These are phyloP conservation scores for Globisporangium cylindrosporum DNA, from an alignment of 352 stramenopile genomes.

Conservation along the genomic window DNA sequence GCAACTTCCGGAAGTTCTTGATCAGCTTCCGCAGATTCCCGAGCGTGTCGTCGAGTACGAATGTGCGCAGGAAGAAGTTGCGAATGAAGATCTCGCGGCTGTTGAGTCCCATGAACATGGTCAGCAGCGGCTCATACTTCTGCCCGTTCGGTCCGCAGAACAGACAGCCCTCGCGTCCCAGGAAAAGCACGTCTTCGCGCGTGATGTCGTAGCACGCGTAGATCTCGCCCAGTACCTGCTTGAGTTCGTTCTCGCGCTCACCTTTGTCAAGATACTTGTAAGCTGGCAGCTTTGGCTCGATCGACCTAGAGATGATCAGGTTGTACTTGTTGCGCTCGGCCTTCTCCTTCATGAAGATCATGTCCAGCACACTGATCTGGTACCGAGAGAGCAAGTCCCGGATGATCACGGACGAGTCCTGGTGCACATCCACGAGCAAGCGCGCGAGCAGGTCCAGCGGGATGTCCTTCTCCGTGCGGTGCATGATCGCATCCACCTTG, in stretches of 20 bases:
- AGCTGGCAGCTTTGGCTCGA: conserved; percentile 94
- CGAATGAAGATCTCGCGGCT: conserved; percentile 97
- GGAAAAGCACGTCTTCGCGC: conserved; percentile 94
- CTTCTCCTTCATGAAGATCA: conserved; percentile 95
- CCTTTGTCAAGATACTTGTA: conserved; percentile 97
- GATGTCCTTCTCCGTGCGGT: conserved; percentile 95
- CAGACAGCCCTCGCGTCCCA: conserved; percentile 93
- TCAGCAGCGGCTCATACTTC: conserved; percentile 95
- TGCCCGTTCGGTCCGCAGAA: conserved; percentile 92
- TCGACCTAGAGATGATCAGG: conserved; percentile 95
- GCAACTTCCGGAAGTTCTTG: conserved; percentile 79
- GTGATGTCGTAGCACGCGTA: conserved; percentile 96
- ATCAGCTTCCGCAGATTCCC: conserved; percentile 86
- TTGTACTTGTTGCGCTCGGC: conserved; percentile 97
- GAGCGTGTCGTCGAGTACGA: conserved; percentile 95
- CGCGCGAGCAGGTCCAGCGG: conserved; percentile 94
- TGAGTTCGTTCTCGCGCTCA: conserved; percentile 97
- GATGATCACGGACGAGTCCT: conserved; percentile 95
- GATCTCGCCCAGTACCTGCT: conserved; percentile 94
- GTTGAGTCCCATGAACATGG: conserved; percentile 94
- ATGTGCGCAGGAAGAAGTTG: conserved; percentile 96
- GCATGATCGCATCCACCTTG: conserved; percentile 96
- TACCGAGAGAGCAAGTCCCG: conserved; percentile 95
- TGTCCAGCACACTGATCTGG: conserved; percentile 93
- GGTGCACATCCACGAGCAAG: conserved; percentile 95